Percentiles rank a stretch among this genome's conserved stretches.
Evolutionary conservation across 2,329 filamentous ascomycete genomes (phyloP).

Genomic region (Alternaria angustiovoidea): DNA sequence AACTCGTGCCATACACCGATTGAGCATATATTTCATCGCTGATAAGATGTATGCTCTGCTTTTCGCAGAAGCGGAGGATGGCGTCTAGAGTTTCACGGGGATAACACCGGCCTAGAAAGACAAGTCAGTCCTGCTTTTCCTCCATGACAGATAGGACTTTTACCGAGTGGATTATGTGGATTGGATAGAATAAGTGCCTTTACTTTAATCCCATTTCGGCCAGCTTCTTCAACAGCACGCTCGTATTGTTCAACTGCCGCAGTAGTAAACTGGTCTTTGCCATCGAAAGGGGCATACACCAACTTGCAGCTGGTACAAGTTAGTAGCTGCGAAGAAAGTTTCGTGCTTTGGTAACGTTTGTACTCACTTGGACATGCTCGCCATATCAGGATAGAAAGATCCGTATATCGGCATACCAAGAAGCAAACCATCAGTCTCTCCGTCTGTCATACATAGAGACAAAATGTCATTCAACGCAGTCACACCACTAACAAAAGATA

Average conservation of each 20-base stretch:
- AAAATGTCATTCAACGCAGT: conserved; percentile 15
- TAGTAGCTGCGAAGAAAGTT: not conserved
- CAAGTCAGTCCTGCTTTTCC: not conserved
- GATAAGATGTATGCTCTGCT: conserved; percentile 62
- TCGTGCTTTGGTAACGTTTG: not conserved
- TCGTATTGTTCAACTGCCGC: conserved; percentile 49
- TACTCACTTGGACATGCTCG: conserved; percentile 15
- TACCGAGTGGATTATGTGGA: conserved; percentile 61
- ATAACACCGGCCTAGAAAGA: conserved; percentile 40
- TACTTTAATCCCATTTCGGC: conserved; percentile 45
- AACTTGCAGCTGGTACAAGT: conserved; percentile 9
- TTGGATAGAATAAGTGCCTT: conserved; percentile 60
- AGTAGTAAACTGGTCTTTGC: conserved; percentile 5
- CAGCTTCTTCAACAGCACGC: conserved; percentile 44
- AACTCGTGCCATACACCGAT: conserved; percentile 53
- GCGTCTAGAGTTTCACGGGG: conserved; percentile 47
- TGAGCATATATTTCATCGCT: conserved; percentile 68
- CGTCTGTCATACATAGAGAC: conserved; percentile 12
- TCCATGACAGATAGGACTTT: not conserved
- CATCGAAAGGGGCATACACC: conserved; percentile 5
- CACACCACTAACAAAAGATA: conserved; percentile 11
- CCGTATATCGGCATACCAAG: conserved; percentile 17
- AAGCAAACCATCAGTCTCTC: conserved; percentile 10
- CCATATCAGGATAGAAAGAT: conserved; percentile 10
- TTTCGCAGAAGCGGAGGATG: conserved; percentile 60